A percentile compares a stretch with the other conserved stretches of the same genome.
Evolutionary conservation across 2,329 filamentous ascomycete species (phyloP).

Genomic region (Alternaria sp.): DNA sequence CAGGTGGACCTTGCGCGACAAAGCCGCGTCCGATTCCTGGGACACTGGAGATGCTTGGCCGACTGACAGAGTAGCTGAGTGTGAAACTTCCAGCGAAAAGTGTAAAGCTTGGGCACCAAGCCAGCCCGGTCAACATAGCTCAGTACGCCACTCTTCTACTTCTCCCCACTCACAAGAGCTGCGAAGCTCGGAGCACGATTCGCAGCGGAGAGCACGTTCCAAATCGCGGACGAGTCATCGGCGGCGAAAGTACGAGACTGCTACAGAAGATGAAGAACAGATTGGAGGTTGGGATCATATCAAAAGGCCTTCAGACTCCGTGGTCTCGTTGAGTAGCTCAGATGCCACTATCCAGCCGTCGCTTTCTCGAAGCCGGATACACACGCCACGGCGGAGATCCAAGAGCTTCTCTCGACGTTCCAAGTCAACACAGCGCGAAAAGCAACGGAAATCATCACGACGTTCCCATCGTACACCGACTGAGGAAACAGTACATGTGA

Average conservation of each 20-base stretch:
- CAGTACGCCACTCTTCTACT: neutral
- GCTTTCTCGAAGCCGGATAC: constrained; percentile 16
- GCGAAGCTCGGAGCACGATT: neutral
- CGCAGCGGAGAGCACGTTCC: neutral
- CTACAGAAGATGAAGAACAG: constrained; percentile 22
- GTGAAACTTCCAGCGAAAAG: constrained; percentile 6
- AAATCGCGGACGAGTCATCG: constrained; percentile 9
- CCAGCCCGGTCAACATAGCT: neutral
- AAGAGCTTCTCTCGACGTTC: constrained; percentile 5
- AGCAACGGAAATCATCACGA: constrained; percentile 6
- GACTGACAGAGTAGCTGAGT: constrained; percentile 2
- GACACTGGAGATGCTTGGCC: constrained; percentile 29
- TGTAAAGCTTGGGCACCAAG: constrained; percentile 1
- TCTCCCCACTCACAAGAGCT: neutral
- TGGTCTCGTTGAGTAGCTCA: constrained; percentile 17
- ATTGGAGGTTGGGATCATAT: constrained; percentile 13
- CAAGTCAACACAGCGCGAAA: constrained; percentile 1
- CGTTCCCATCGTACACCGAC: neutral
- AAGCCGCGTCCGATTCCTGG: constrained; percentile 29
- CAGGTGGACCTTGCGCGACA: constrained; percentile 23
- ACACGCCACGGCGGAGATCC: constrained; percentile 1
- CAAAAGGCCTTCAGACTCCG: constrained; percentile 14
- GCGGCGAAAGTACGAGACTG: neutral
- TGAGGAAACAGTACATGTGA: neutral
- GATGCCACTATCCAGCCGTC: constrained; percentile 23